phyloP scores from a whole-genome alignment of 2,329 filamentous ascomycete genomes.

The Mariannaea sp. region DNA sequence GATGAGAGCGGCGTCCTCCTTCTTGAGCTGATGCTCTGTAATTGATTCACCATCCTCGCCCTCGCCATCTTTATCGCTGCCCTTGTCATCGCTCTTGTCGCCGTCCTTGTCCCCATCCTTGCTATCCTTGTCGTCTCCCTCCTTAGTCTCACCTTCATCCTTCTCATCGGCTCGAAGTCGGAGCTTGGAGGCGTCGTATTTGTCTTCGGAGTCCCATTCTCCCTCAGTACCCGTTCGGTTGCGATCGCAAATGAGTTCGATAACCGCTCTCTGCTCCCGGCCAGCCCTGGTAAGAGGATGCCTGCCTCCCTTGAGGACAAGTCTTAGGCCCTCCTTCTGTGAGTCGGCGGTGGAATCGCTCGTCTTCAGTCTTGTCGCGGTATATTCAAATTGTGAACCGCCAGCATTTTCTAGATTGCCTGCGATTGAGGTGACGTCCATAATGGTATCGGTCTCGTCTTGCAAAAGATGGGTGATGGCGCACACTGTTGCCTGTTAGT shows the following conservation, averaged over 20 bases:
- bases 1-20: constrained; percentile 66
- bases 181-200: constrained; percentile 48
- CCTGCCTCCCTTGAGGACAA: constrained; percentile 68
- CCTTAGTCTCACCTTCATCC: constrained; percentile 40
- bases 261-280: constrained; percentile 71
- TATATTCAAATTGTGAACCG: constrained; percentile 66
- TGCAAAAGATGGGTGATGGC: constrained; percentile 67
- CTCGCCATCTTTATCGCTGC: constrained; percentile 46
- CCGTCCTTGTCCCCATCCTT: constrained; percentile 35
- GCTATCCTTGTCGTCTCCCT: constrained; percentile 32
- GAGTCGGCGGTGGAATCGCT: constrained; percentile 68
- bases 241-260: constrained; percentile 84
- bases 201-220: constrained; percentile 62
- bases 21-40: constrained; percentile 58
- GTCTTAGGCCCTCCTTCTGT: constrained; percentile 71
- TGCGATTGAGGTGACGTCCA: constrained; percentile 72
- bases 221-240: constrained; percentile 75
- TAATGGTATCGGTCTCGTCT: constrained; percentile 54
- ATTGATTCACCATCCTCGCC: constrained; percentile 47
- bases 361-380: constrained; percentile 67
- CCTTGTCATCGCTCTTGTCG: constrained; percentile 35
- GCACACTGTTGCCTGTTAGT: constrained; percentile 63
- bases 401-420: constrained; percentile 67
- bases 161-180: constrained; percentile 43
- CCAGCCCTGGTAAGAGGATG: constrained; percentile 55